These are phyloP conservation scores for Ascochyta clinopodiicola DNA, from an alignment of 2,329 filamentous ascomycete species.

Conservation along the genomic window DNA sequence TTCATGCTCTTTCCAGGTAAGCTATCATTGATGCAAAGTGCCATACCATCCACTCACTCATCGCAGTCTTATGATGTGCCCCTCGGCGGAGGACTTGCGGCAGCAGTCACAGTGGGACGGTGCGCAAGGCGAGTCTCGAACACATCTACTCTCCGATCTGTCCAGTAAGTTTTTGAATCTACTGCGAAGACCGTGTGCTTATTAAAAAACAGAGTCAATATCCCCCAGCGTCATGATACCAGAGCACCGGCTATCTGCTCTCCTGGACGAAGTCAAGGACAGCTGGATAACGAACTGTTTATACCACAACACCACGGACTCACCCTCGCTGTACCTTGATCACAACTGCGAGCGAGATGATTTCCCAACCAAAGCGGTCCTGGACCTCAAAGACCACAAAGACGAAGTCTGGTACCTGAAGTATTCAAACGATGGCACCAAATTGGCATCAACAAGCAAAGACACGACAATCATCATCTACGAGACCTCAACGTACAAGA, in stretches of 20 bases:
- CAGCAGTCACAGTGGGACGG: constrained; percentile 84
- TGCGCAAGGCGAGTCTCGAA: constrained; percentile 75
- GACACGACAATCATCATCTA: constrained; percentile 81
- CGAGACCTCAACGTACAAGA: constrained; percentile 73
- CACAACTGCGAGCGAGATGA: constrained; percentile 80
- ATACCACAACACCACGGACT: constrained; percentile 81
- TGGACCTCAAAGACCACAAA: constrained; percentile 74
- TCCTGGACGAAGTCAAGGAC: constrained; percentile 84
- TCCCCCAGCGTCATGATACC: constrained; percentile 97
- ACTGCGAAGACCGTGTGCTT: constrained; percentile 8
- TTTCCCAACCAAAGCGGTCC: constrained; percentile 76
- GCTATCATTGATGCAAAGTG: constrained; percentile 9
- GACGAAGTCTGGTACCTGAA: constrained; percentile 92
- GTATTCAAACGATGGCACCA: constrained; percentile 87
- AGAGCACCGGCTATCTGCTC: constrained; percentile 80
- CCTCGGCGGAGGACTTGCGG: constrained; percentile 76
- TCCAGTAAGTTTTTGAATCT: constrained; percentile 67
- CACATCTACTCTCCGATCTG: constrained; percentile 76
- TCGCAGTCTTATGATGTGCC: constrained; percentile 83
- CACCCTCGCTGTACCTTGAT: constrained; percentile 87
- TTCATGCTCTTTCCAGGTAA: constrained; percentile 81
- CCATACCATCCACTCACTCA: constrained; percentile 23
- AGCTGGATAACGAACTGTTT: constrained; percentile 82
- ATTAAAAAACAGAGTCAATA: constrained; percentile 71
- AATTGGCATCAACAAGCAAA: constrained; percentile 81